Base-by-base conservation (phyloP, 306 rosid species). In the Prunus mume region DNA sequence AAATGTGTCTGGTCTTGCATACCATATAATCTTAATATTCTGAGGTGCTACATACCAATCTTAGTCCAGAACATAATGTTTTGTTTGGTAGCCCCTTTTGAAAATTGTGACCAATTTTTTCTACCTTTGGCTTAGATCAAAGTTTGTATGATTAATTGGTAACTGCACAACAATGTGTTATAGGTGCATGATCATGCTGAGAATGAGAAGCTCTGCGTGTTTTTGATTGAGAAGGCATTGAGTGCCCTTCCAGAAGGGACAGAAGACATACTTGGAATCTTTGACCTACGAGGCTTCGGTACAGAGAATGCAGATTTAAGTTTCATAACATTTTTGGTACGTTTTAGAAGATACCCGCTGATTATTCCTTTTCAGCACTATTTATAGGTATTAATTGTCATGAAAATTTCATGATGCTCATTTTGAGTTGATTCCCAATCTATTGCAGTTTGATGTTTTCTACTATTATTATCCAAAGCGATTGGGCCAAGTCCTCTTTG, bases 381-480 rank as follows among this genome's bases (percentile, higher is more conserved):
- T 38, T 38, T 38, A 7, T 38, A 10, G 3, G 22, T 20, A 56
- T 56, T 56, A 20, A 43, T 20, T 3, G 20, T 55, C 22, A 12
- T 30, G 51, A 62, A 6, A 32, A 12, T 64, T 64, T 3, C 38
- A 28, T 65, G 30, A 38, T 66, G 55, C 45, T 17, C 27, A 7
- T 49, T 51, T 55, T 20, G 28, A 25, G 34, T 77, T 77, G 72
- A 54, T 84, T 73, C 19, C 69, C 43, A 32, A 5, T 61, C 71
- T 38, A 13, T 65, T 64, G 79, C 93, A 95, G 99, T 95, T 95
- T 83, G 92, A 95, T 85, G 92, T 92, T 69, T 88, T 89, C 74
- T 92, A 95, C 86, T 88, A 69, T 65, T 92, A 95, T 79, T 95
- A 95, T 79, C 99, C 98, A 6, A 92, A 82, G 84, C 84, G 97